Percentiles rank a stretch among this genome's conserved stretches.
These are phyloP conservation scores for Paecilomyces sp. DNA, from an alignment of 2,329 filamentous ascomycete genomes.

Conservation along the genomic window DNA sequence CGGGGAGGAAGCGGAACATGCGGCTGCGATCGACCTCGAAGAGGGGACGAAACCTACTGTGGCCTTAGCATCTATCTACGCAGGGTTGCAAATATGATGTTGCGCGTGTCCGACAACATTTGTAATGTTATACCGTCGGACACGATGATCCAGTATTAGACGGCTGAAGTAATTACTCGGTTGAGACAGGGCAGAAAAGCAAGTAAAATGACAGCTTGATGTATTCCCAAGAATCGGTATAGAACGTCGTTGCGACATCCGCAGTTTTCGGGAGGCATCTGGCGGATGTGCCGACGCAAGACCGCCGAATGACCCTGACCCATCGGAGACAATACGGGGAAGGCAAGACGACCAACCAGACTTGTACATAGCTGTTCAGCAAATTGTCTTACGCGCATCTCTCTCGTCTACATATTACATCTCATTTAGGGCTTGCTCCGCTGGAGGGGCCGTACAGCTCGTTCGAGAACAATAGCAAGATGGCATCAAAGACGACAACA, in stretches of 20 bases:
- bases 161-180: not conserved
- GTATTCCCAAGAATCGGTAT: not conserved
- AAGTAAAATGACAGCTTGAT: not conserved
- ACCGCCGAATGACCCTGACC: not conserved
- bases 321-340: not conserved
- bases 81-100: not conserved
- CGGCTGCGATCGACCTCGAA: not conserved
- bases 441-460: not conserved
- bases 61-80: not conserved
- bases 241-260: not conserved
- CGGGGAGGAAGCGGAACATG: not conserved
- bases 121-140: not conserved
- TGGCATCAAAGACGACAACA: slow-evolving; percentile 3
- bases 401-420: not conserved
- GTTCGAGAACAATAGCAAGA: not conserved
- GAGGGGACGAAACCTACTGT: not conserved
- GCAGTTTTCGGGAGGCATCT: not conserved
- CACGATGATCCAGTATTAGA: not conserved
- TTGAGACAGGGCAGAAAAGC: not conserved
- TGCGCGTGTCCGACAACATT: not conserved
- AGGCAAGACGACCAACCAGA: not conserved
- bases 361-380: not conserved
- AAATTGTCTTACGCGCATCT: slow-evolving; percentile 1
- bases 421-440: not conserved
- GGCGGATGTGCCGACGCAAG: not conserved